These are phyloP conservation scores for Colletotrichum cordylinicola DNA, from an alignment of 2,329 filamentous ascomycete genomes.

Conservation along the genomic window DNA sequence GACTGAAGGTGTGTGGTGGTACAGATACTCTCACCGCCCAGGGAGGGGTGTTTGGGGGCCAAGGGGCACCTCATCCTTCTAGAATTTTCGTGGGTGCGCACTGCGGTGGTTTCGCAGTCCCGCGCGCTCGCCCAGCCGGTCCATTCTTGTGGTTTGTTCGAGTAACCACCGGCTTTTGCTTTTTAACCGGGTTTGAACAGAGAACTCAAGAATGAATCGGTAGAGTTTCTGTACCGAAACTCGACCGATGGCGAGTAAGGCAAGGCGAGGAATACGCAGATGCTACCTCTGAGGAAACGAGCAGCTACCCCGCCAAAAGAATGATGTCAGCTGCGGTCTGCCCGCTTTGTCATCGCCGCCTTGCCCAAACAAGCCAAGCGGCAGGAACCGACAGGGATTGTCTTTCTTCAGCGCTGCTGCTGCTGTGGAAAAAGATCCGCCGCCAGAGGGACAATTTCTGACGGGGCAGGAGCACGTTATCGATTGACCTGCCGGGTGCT, in stretches of 20 bases:
- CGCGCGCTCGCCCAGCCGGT: not conserved
- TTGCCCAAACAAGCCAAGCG: not conserved
- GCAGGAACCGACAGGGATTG: not conserved
- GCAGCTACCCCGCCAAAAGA: not conserved
- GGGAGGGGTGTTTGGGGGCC: not conserved
- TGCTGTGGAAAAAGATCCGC: not conserved
- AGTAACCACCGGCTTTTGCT: not conserved
- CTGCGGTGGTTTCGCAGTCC: not conserved
- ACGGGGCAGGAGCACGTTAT: not conserved
- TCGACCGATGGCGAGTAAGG: not conserved
- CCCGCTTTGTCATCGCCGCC: not conserved
- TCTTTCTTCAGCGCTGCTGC: not conserved
- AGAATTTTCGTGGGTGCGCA: not conserved
- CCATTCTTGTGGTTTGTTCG: not conserved
- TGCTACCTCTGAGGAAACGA: not conserved
- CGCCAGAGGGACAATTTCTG: not conserved
- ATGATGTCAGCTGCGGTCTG: not conserved
- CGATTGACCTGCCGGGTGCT: not conserved
- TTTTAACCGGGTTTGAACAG: not conserved
- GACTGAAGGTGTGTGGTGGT: not conserved
- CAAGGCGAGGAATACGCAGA: not conserved
- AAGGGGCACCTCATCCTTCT: not conserved
- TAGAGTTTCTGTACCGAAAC: not conserved
- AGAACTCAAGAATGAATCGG: not conserved
- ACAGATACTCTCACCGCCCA: not conserved